Conservation (phyloP, 208 protist species). For the Crithidia expoeki region DNA sequence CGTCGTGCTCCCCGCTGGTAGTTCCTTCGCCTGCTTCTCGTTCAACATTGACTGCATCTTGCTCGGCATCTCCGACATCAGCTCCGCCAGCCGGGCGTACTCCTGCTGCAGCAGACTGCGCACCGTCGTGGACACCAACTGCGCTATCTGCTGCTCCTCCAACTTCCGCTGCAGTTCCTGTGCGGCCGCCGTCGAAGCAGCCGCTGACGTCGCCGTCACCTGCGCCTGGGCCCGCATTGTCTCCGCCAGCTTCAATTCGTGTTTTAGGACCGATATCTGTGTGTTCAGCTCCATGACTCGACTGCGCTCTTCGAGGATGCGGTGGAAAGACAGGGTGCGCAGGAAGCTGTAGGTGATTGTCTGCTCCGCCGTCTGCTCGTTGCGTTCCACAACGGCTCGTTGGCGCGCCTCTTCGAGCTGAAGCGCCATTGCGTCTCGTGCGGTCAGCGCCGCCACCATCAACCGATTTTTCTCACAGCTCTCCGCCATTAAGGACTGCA, state of each 20-base stretch:
- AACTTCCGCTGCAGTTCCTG: conserved; percentile 19
- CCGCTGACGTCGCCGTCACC: not conserved
- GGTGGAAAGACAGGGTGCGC: conserved; percentile 11
- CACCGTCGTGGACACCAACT: conserved; percentile 15
- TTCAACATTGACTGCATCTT: conserved; percentile 29
- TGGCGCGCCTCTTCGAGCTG: conserved; percentile 19
- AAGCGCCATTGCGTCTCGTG: conserved; percentile 16
- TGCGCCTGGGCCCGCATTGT: conserved; percentile 20
- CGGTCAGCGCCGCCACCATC: not conserved
- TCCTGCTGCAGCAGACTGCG: conserved; percentile 32
- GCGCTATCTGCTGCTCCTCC: conserved; percentile 22
- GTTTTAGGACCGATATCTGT: conserved; percentile 17
- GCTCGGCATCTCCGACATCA: conserved; percentile 42
- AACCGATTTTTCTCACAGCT: conserved; percentile 10
- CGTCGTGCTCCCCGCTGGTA: too few species aligned
- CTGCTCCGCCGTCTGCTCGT: conserved; percentile 15
- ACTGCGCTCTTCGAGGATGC: conserved; percentile 10
- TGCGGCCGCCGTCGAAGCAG: not conserved
- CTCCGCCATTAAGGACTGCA: conserved; percentile 35
- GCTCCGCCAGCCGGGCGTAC: conserved; percentile 28
- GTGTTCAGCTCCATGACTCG: conserved; percentile 29
- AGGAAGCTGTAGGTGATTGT: conserved; percentile 11
- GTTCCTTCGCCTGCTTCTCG: not conserved
- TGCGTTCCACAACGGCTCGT: not conserved
- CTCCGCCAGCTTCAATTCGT: conserved; percentile 31